Evolutionary conservation across 441 rosid genomes (phyloP).

Genomic region (Populus hybrid): DNA sequence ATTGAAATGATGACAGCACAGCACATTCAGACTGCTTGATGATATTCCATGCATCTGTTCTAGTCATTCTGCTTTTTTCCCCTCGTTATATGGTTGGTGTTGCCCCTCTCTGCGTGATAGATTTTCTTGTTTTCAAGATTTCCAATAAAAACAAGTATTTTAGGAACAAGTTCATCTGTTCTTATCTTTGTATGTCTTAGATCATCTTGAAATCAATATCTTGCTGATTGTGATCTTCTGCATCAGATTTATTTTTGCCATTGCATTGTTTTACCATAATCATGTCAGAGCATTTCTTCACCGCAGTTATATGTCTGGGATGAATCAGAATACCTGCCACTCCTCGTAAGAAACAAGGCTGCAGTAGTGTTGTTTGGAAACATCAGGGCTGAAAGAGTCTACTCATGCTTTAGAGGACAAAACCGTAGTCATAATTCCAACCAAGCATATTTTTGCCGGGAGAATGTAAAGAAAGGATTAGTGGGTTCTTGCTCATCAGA

Average conservation of each 20-base stretch:
- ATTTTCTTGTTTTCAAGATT: not conserved
- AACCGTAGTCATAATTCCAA: not conserved
- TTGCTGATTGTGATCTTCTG: not conserved
- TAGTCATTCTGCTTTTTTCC: not conserved
- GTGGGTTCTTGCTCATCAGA: conserved; percentile 6
- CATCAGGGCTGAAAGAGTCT: conserved; percentile 48
- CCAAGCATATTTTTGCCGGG: conserved; percentile 5
- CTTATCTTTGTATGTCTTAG: not conserved
- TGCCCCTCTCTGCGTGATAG: not conserved
- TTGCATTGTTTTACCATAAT: not conserved
- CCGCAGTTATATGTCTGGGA: conserved; percentile 60
- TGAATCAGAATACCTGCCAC: conserved; percentile 44
- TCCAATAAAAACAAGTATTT: not conserved
- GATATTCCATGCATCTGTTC: not conserved
- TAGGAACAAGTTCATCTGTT: not conserved
- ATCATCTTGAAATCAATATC: not conserved
- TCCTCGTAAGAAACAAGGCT: conserved; percentile 50
- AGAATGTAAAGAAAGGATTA: not conserved
- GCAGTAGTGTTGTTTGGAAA: conserved; percentile 56
- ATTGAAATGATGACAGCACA: not conserved
- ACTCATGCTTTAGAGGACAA: conserved; percentile 18
- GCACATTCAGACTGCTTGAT: not conserved
- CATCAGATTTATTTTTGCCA: too few relatives aligned
- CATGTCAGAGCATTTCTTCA: conserved; percentile 3
- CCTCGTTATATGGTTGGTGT: too few relatives aligned